phyloP scores from a whole-genome alignment of 768 basidiomycete genomes.

The Lanmaoa pseudosensibilis region DNA sequence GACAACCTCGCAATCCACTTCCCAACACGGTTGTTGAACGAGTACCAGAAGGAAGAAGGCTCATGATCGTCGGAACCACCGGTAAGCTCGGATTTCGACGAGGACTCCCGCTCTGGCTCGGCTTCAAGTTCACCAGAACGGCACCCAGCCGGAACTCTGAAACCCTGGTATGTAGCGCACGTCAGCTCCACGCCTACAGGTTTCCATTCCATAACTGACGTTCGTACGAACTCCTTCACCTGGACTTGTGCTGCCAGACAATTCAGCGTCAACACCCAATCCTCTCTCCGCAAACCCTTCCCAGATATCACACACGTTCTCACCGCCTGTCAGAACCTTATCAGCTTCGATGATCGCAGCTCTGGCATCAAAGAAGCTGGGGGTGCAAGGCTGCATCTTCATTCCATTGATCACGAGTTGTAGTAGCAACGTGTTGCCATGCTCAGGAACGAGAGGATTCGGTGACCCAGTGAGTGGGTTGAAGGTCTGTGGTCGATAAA shows the following conservation, averaged over 20 bases:
- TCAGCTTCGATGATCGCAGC: constrained; percentile 92
- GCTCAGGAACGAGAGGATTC: constrained; percentile 72
- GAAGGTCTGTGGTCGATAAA: constrained; percentile 55
- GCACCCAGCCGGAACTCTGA: constrained; percentile 41
- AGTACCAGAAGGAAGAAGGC: constrained; percentile 16
- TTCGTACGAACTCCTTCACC: constrained; percentile 82
- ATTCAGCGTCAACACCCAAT: constrained; percentile 70
- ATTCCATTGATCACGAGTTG: constrained; percentile 89
- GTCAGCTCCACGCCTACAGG: background rate
- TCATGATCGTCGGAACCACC: constrained; percentile 30
- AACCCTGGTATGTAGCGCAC: constrained; percentile 32
- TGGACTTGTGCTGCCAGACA: constrained; percentile 81
- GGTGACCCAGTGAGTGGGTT: constrained; percentile 29
- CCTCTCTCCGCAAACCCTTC: constrained; percentile 77
- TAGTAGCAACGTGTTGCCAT: constrained; percentile 84
- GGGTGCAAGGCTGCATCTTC: constrained; percentile 93
- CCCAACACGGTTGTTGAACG: constrained; percentile 5
- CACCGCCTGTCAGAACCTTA: constrained; percentile 81
- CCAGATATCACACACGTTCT: constrained; percentile 89
- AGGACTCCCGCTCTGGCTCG: constrained; percentile 15
- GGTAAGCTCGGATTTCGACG: constrained; percentile 22
- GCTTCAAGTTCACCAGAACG: constrained; percentile 11
- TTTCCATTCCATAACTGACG: constrained; percentile 31
- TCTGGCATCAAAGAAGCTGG: constrained; percentile 86
- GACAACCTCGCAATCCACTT: constrained; percentile 20